These are phyloP conservation scores for Zymoseptoria tritici DNA, from an alignment of 2,329 filamentous ascomycete genomes.

Conservation along the genomic window DNA sequence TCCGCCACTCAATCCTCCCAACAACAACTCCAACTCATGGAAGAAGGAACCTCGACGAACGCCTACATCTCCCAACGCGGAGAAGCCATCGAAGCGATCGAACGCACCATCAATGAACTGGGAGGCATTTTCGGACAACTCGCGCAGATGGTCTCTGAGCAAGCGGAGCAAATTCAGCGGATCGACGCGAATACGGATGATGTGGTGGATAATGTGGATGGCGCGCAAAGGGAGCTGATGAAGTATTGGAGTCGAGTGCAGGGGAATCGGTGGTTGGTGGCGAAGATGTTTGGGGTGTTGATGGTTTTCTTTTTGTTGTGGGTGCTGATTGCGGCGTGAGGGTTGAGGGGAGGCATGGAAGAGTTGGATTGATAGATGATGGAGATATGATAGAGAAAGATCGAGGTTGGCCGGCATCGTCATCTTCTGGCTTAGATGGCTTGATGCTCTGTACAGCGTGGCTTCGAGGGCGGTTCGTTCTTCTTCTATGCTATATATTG, in stretches of 20 bases:
- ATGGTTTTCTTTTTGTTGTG: conserved; percentile 62
- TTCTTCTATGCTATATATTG: neutral
- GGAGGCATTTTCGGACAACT: conserved; percentile 90
- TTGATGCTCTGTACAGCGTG: neutral
- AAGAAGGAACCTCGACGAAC: conserved; percentile 79
- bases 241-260: conserved; percentile 96
- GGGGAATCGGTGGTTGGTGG: conserved; percentile 90
- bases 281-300: conserved; percentile 74
- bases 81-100: conserved; percentile 93
- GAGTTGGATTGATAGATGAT: neutral
- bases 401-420: neutral
- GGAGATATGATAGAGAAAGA: neutral
- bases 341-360: conserved; percentile 16
- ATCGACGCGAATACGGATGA: conserved; percentile 98
- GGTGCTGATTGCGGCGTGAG: conserved; percentile 30
- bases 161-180: conserved; percentile 94
- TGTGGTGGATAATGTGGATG: conserved; percentile 96
- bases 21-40: conserved; percentile 79
- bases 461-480: neutral
- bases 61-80: conserved; percentile 88
- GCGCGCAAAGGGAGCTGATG: conserved; percentile 86
- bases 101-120: conserved; percentile 87
- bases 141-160: conserved; percentile 93
- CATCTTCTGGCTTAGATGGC: neutral
- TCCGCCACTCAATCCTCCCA: conserved; percentile 41